Percentiles rank a stretch among this genome's conserved stretches.
Conservation (phyloP, 176 grass and related monocot genomes). For the Alloteropsis semialata region DNA sequence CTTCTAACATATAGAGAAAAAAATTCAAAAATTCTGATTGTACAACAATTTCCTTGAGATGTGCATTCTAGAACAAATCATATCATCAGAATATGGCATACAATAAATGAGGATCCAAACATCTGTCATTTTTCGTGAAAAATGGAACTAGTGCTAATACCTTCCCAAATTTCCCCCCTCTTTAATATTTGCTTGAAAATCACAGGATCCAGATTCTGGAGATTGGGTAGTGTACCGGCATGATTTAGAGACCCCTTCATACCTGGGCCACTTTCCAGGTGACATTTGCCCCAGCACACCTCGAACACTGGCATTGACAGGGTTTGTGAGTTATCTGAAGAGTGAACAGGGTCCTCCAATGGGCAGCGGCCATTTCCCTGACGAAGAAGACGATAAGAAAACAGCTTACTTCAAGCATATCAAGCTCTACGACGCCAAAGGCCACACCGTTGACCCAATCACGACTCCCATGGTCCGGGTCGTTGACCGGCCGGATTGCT, state of each 20-base stretch:
- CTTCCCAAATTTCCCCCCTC: neutral
- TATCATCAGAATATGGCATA: neutral
- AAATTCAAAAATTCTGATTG: neutral
- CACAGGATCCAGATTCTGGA: slow-evolving; percentile 35
- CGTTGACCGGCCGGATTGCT: neutral
- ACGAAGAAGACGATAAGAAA: slow-evolving; percentile 5
- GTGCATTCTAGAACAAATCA: neutral
- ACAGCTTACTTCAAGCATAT: slow-evolving; percentile 33
- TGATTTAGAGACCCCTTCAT: slow-evolving; percentile 1
- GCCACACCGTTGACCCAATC: slow-evolving; percentile 2
- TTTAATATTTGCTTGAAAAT: neutral
- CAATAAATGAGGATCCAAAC: neutral
- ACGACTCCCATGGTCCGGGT: neutral
- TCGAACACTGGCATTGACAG: neutral
- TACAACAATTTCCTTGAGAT: neutral
- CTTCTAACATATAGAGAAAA: neutral
- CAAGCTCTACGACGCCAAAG: neutral
- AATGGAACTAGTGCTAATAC: neutral
- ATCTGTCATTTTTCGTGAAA: neutral
- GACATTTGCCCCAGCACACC: neutral
- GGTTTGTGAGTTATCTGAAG: slow-evolving; percentile 7
- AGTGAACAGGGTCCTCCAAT: slow-evolving; percentile 29
- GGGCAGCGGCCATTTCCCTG: slow-evolving; percentile 38
- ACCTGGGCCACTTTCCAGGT: slow-evolving; percentile 25
- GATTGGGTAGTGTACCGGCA: slow-evolving; percentile 50